Base-by-base conservation (phyloP, 2,329 filamentous ascomycete species). In the Apiospora pterosperma region DNA sequence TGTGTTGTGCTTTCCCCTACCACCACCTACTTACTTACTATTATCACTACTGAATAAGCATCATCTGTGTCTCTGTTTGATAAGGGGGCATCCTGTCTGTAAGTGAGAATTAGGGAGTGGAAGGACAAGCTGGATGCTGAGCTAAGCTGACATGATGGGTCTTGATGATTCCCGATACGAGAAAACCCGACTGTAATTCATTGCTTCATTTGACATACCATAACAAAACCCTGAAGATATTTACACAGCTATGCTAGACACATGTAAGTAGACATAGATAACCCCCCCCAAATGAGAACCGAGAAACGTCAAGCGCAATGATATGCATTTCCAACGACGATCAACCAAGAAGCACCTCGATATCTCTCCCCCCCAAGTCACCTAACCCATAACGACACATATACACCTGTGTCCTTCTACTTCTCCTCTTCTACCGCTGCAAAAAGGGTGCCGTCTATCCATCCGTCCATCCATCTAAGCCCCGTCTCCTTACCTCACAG, bases 401-500 rank as follows among this genome's bases (percentile, higher is more conserved):
- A 12, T 12, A 25, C 44, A 16, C 7, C n/a, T 31, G 14, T 31
- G n/a, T n/a, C n/a, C 14, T 16, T 52, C 7, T 11, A n/a, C 28
- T 11, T 34, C 28, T 19, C 14, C 3, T 8, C 7, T 34, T 8
- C 28, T 14, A 16, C 23, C 14, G 5, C 12, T 5, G 12, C 14
- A 19, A 38, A 16, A 16, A 16, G 36, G 14, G 12, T 19, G 14
- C 7, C 12, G n/a, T 10, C 12, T 42, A 42, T n/a, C 8, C 4
- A n/a, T n/a, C n/a, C n/a, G n/a, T n/a, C 38, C 41, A 12, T 42
- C n/a, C 10, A 42, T 42, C n/a, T 42, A 42, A 42, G n/a, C 1
- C 6, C 38, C 14, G 4, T 19, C 41, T 36, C 11, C 14, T 14
- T 44, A 44, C 23, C 23, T 71, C 69, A 84, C 63, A 84, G 69